Evolutionary conservation across 208 protist species (phyloP), one percentile per base, ranked within the genome.

Genomic region (Acanthamoeba triangularis): DNA sequence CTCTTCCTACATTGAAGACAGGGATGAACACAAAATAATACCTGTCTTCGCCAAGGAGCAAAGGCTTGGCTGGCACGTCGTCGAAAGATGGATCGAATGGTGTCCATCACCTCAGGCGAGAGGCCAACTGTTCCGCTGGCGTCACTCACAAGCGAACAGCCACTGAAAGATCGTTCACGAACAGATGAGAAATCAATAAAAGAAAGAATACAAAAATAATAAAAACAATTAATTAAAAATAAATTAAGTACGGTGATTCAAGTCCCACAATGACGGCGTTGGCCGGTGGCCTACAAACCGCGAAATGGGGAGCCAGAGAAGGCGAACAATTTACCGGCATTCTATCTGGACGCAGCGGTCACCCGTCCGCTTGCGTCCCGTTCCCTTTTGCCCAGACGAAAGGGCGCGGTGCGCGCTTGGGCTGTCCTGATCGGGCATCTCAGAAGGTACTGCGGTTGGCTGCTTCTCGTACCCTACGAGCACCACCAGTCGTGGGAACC

Each of bases 311-410:
- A n/a, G 65, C n/a, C 11, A 74, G 28, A 33, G 28, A n/a, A n/a
- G 25, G 14, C 54, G 76, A 85, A 85, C 76, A 85, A 85, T 59
- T 59, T 33, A 30, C 16, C n/a, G 76, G 76, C 76, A 85, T 85
- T 59, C 47, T 35, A 85, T 85, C 76, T 85, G 76, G 76, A 85
- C 76, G 44, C 76, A 59, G 76, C 76, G 44, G 44, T 85, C 23
- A 59, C 44, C 76, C 44, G 41, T 85, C 20, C 44, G 35, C 76
- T 85, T 35, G 8, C 14, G 25, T 85, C 76, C 76, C 76, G 76
- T 85, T 85, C 76, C 76, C 76, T 85, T 85, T 85, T 85, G 76
- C 76, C 76, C 52, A 85, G 76, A 85, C 11, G 5, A 59, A 85
- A 49, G 76, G 44, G 47, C 44, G 44, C 7, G 28, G 18, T 13